phyloP scores from a whole-genome alignment of 2,329 filamentous ascomycete species.

The Talaromyces sp. region DNA sequence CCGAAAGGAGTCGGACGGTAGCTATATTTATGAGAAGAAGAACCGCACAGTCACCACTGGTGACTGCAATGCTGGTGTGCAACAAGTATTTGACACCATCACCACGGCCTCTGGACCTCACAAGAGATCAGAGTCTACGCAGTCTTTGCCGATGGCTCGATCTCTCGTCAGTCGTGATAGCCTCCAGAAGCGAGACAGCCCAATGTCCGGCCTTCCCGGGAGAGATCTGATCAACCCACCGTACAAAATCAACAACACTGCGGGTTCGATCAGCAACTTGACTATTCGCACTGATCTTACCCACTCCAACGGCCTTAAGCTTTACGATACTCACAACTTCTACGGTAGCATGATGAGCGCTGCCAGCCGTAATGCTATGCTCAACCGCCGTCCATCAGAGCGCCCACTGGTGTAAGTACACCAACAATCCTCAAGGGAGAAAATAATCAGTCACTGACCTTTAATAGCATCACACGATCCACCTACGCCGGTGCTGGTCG shows the following conservation, averaged over 20 bases:
- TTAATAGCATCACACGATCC: slow-evolving; percentile 60
- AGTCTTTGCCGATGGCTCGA: background rate
- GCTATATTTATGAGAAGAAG: slow-evolving; percentile 8
- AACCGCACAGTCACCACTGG: slow-evolving; percentile 11
- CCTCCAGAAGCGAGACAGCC: slow-evolving; percentile 20
- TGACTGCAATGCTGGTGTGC: slow-evolving; percentile 7
- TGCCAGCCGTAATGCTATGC: slow-evolving; percentile 61
- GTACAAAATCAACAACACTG: slow-evolving; percentile 61
- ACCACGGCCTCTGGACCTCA: slow-evolving; percentile 3
- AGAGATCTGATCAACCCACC: slow-evolving; percentile 60
- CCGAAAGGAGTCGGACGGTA: slow-evolving; percentile 9
- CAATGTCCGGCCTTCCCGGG: slow-evolving; percentile 54
- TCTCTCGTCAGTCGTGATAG: background rate
- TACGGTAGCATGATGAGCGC: slow-evolving; percentile 73
- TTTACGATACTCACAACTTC: slow-evolving; percentile 73
- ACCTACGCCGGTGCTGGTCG: slow-evolving; percentile 68
- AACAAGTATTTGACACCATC: slow-evolving; percentile 8
- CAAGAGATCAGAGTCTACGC: slow-evolving; percentile 1
- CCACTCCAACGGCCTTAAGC: slow-evolving; percentile 58
- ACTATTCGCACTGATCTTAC: slow-evolving; percentile 64
- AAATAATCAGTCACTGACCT: background rate
- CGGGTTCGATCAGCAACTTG: slow-evolving; percentile 47
- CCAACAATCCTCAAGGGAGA: background rate
- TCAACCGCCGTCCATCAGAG: slow-evolving; percentile 55
- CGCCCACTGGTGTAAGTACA: slow-evolving; percentile 54